Percentiles rank a stretch among this genome's conserved stretches.
phyloP scores from a whole-genome alignment of 805 yeast genomes.

The Brettanomyces bruxellensis region DNA sequence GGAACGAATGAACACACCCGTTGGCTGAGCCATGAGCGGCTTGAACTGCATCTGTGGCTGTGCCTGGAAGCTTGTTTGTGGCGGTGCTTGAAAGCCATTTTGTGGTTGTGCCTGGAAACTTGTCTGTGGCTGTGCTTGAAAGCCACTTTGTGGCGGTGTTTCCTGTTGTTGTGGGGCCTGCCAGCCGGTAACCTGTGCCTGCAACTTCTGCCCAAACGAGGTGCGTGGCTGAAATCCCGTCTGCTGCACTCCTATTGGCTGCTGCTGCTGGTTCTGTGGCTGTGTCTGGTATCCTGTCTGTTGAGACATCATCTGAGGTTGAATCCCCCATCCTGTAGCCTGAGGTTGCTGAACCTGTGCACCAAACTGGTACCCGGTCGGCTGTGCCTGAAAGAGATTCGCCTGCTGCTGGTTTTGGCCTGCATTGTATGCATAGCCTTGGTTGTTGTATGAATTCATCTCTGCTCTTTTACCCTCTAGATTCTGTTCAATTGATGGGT shows the following conservation, averaged over 20 bases:
- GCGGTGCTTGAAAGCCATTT: slow-evolving; percentile 6
- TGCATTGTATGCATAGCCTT: too few relatives aligned
- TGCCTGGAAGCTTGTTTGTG: slow-evolving; percentile 8
- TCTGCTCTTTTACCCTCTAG: too few relatives aligned
- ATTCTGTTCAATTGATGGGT: too few relatives aligned
- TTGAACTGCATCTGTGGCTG: slow-evolving; percentile 9
- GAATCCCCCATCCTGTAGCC: too few relatives aligned
- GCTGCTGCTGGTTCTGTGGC: slow-evolving; percentile 17
- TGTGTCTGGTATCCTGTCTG: slow-evolving; percentile 21
- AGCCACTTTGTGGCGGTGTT: slow-evolving; percentile 19
- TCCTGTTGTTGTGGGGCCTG: neutral
- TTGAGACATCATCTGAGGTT: too few relatives aligned
- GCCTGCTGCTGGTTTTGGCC: slow-evolving; percentile 8
- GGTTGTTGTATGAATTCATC: neutral
- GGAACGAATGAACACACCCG: slow-evolving; percentile 33
- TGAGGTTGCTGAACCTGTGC: neutral
- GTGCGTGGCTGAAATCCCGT: slow-evolving; percentile 4
- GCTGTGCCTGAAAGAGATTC: slow-evolving; percentile 12
- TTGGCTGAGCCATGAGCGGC: slow-evolving; percentile 32
- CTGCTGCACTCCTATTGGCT: slow-evolving; percentile 1
- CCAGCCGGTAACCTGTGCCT: slow-evolving; percentile 5
- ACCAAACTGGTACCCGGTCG: slow-evolving; percentile 19
- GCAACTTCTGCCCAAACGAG: slow-evolving; percentile 3
- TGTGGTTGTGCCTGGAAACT: slow-evolving; percentile 15
- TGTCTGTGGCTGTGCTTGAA: slow-evolving; percentile 8